Conservation (phyloP, 805 yeast species). For the Kodamaea neixiangensis region DNA sequence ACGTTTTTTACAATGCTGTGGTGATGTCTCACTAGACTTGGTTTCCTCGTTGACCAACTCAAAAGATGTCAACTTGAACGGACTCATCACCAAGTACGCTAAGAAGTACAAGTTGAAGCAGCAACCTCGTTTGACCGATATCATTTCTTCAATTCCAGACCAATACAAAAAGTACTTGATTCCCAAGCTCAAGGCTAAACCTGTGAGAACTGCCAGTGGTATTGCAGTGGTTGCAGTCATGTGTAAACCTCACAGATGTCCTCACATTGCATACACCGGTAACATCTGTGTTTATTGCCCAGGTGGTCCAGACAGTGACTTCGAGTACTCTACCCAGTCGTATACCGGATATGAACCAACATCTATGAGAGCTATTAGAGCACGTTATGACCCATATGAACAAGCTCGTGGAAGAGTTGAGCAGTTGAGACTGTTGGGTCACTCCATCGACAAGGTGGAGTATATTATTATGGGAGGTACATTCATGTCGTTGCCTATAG, state of each 20-base stretch:
- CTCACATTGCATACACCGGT: slow-evolving; percentile 98
- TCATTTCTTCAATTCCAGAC: slow-evolving; percentile 92
- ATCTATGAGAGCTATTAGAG: slow-evolving; percentile 98
- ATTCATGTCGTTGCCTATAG: slow-evolving; percentile 90
- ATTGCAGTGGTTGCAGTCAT: slow-evolving; percentile 99
- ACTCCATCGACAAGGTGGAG: slow-evolving; percentile 95
- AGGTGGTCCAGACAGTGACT: slow-evolving; percentile 98
- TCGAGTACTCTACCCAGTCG: slow-evolving; percentile 96
- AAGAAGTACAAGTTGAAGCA: slow-evolving; percentile 88
- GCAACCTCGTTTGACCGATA: slow-evolving; percentile 94
- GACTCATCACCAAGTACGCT: slow-evolving; percentile 79
- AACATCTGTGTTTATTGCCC: slow-evolving; percentile 98
- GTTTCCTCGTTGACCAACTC: slow-evolving; percentile 74
- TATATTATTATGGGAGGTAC: slow-evolving; percentile 99
- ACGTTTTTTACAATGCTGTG: slow-evolving; percentile 87
- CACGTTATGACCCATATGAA: slow-evolving; percentile 97
- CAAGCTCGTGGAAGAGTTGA: slow-evolving; percentile 98
- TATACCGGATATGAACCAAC: slow-evolving; percentile 99
- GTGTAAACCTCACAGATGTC: slow-evolving; percentile 99
- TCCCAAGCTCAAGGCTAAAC: slow-evolving; percentile 96
- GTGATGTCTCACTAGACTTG: slow-evolving; percentile 85
- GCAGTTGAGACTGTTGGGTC: slow-evolving; percentile 92
- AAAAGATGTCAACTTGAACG: slow-evolving; percentile 85
- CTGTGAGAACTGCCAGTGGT: slow-evolving; percentile 97
- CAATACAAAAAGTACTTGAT: slow-evolving; percentile 88